Evolutionary conservation across 768 basidiomycete species (phyloP), one percentile per base, ranked within the genome.

Genomic region (Amanita inopinata): DNA sequence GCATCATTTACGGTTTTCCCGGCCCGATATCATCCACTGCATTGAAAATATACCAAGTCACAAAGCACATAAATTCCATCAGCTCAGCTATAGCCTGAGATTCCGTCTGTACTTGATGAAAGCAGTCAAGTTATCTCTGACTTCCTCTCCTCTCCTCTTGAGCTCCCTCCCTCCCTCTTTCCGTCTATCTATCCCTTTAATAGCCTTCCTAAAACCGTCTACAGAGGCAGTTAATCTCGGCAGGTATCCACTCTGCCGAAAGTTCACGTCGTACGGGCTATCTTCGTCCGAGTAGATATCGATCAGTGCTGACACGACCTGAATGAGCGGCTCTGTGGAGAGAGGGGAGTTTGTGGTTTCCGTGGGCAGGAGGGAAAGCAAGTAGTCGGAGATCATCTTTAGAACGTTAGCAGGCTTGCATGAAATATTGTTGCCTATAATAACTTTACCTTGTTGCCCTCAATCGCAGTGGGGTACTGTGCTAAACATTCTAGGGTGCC

Each of bases 201-300:
- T 76, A 3, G 67, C 71, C 49, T 73, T 75, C 52, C 70, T 78
- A 20, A 87, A 58, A 9, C 72, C 72, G 33, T 80, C 81, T 7
- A 83, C 66, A 39, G 75, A 73, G n/a, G 64, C 69, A 10, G 60
- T 63, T 4, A 91, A 70, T 38, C 62, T 64, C 12, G 67, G 68
- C 0, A 83, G 61, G 54, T 73, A 85, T 10, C 61, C 56, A 0
- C 75, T 75, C 43, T 79, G 63, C 32, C 77, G 71, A 66, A 91
- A 92, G 57, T 88, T 88, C 45, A 76, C 55, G 56, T 97, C 92
- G 55, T 86, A 91, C 0, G 81, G 71, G 41, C 76, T 59, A 5
- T 61, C 70, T 61, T 97, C 92, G 61, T 97, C 92, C 3, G 91
- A 88, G 58, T 85, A 97, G 39, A 94, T 88, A 56, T 96, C 92